These are phyloP conservation scores for Boletus albobrunnescens DNA, from an alignment of 1,284 basidiomycete species.

Conservation along the genomic window DNA sequence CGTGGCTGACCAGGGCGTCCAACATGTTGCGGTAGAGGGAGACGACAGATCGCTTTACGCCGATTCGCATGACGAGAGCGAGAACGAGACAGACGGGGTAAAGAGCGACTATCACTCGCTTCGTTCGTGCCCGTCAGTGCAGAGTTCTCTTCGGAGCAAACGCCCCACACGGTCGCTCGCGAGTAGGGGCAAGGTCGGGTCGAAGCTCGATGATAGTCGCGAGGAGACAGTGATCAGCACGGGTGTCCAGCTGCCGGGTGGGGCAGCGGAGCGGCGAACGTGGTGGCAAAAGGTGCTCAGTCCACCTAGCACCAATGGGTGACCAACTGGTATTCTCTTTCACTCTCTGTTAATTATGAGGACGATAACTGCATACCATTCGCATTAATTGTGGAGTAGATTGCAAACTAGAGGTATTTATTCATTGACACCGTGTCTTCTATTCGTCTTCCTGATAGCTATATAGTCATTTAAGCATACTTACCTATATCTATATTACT, in stretches of 20 bases:
- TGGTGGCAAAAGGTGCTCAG: conserved; percentile 34
- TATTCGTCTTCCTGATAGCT: neutral
- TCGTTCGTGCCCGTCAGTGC: conserved; percentile 26
- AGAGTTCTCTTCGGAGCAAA: conserved; percentile 22
- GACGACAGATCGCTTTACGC: conserved; percentile 25
- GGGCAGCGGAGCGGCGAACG: conserved; percentile 21
- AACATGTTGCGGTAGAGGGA: conserved; percentile 8
- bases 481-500: neutral
- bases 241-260: neutral
- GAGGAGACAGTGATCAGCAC: conserved; percentile 4
- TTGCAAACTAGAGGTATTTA: neutral
- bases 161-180: conserved; percentile 20
- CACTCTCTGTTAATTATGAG: neutral
- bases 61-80: conserved; percentile 20
- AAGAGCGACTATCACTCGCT: conserved; percentile 33
- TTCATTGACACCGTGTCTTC: neutral
- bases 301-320: conserved; percentile 13
- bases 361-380: conserved; percentile 1
- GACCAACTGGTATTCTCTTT: conserved; percentile 1
- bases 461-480: neutral
- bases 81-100: conserved; percentile 18
- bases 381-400: neutral
- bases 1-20: neutral
- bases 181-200: conserved; percentile 3
- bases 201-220: neutral